These are phyloP conservation scores for Meyerozyma sp. DNA, from an alignment of 1,139 yeast species.

Conservation along the genomic window DNA sequence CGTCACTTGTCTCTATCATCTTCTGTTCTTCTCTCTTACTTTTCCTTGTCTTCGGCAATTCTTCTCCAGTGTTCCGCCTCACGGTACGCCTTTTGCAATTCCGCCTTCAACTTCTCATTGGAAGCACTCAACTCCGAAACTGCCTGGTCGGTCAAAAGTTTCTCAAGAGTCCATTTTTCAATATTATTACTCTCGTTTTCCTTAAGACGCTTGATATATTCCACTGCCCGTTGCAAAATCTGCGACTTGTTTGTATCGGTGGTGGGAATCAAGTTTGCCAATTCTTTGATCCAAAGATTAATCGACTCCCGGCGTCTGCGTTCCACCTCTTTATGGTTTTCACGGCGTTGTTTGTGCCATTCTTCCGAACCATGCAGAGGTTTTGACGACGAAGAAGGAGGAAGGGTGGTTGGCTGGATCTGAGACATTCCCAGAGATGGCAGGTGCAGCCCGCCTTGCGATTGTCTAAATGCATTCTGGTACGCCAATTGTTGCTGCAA, in stretches of 20 bases:
- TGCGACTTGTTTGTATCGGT: conserved; percentile 91
- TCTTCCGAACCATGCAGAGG: conserved; percentile 71
- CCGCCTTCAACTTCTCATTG: conserved; percentile 74
- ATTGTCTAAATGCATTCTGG: conserved; percentile 25
- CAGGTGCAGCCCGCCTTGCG: conserved; percentile 14
- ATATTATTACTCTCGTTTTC: conserved; percentile 83
- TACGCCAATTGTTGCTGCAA: conserved; percentile 25
- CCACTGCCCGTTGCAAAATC: conserved; percentile 81
- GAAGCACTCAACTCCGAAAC: conserved; percentile 72
- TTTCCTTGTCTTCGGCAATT: conserved; percentile 21
- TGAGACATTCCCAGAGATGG: conserved; percentile 6
- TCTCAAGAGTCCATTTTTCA: conserved; percentile 93
- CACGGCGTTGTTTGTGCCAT: conserved; percentile 82
- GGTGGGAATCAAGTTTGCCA: conserved; percentile 79
- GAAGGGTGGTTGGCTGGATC: conserved; percentile 31
- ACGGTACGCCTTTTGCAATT: conserved; percentile 86
- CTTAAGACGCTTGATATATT: conserved; percentile 80
- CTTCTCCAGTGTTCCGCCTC: conserved; percentile 83
- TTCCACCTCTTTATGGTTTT: conserved; percentile 96
- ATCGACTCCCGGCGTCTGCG: conserved; percentile 92
- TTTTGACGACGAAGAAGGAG: conserved; percentile 34
- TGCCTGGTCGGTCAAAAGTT: conserved; percentile 86
- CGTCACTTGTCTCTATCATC: too few species aligned
- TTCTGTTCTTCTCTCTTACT: background rate
- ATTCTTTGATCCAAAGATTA: conserved; percentile 80